phyloP scores from a whole-genome alignment of 2,329 filamentous ascomycete species.

The Whalleya microplaca region DNA sequence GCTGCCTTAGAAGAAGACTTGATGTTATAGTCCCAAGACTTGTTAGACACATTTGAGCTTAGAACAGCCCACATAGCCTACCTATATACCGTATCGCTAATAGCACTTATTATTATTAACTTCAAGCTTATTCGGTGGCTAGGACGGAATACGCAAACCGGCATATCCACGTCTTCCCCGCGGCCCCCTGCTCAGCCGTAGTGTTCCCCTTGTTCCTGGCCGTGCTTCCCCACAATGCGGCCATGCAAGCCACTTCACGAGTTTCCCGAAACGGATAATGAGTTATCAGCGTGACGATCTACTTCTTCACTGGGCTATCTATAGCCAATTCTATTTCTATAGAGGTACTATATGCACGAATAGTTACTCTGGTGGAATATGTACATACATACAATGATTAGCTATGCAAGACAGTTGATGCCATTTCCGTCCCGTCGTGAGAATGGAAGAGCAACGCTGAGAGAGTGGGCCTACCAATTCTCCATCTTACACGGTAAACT shows the following conservation, averaged over 20 bases:
- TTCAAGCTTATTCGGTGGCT: neutral
- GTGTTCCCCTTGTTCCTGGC: neutral
- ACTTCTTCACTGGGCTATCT: neutral
- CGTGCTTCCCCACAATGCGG: neutral
- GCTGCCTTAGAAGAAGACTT: too few species aligned
- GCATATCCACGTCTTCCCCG: neutral
- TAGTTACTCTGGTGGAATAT: too few species aligned
- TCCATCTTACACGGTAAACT: neutral
- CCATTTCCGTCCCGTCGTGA: too few species aligned
- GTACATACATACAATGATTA: too few species aligned
- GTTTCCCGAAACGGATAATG: neutral
- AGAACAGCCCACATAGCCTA: neutral
- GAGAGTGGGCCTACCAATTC: neutral
- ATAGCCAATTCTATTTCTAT: neutral
- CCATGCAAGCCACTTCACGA: neutral
- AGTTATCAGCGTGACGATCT: neutral
- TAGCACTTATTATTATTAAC: too few species aligned
- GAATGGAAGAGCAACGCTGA: too few species aligned
- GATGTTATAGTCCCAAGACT: neutral
- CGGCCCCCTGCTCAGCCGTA: neutral
- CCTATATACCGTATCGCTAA: neutral
- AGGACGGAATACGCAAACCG: neutral
- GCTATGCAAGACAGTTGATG: too few species aligned
- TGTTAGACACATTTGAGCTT: neutral
- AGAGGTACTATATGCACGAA: neutral